Evolutionary conservation across 2,329 filamentous ascomycete species (phyloP), one percentile per base, ranked within the genome.

Genomic region (Sodiomyces alkalinus): DNA sequence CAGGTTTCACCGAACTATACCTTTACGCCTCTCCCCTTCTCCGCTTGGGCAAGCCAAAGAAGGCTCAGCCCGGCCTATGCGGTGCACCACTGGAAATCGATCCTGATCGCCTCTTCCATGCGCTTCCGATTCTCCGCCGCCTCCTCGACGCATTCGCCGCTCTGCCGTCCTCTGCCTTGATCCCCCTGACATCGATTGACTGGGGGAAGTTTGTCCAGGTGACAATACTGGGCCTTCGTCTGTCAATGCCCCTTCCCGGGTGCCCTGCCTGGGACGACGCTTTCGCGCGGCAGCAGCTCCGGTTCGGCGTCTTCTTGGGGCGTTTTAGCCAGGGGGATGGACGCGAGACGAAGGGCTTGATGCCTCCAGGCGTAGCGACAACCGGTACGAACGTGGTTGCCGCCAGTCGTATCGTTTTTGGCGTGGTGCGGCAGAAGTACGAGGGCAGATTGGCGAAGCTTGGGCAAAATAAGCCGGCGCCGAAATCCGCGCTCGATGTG

Each of bases 361-460:
- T 41, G 2, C 17, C 26, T 11, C 12, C 27, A 10, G 19, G 14
- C 6, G 12, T 8, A 10, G 38, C 37, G 5, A 39, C 33, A 7
- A 49, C 42, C 22, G 47, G 41, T 21, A 53, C 55, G 21, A 60
- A 66, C 31, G 46, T 59, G 2, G 39, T 58, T 5, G 53, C 54
- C 0, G 64, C 64, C 1, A 55, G 60, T 23, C 52, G 49, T 24
- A 46, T 65, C 6, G 53, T 69, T 18, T 38, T 69, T 3, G 45
- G 46, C 2, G 53, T 63, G 10, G 50, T 69, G 22, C 56, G 46
- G 41, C 41, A 41, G 13, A 68, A 64, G 45, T 68, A 57, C 39
- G 46, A 53, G 22, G 51, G 44, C 23, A 51, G 58, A 17, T 38
- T 59, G 4, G 52, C 49, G 3, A 43, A 44, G 26, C 35, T 56